phyloP scores from a whole-genome alignment of 129 eudicot genomes.

The Apium graveolens region DNA sequence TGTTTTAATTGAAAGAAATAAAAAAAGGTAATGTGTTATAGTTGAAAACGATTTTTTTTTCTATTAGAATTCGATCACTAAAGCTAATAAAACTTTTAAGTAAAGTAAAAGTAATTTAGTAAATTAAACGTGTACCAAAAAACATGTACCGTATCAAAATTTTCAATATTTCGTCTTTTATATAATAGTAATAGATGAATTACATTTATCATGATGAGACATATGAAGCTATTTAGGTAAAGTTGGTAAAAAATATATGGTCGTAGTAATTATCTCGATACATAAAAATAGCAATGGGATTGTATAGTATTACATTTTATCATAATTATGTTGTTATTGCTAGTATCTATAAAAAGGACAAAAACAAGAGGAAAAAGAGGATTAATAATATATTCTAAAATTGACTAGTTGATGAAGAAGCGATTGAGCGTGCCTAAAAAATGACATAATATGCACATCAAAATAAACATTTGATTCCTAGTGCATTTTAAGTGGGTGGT shows the following conservation, averaged over 20 bases:
- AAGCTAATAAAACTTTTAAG: too few species aligned
- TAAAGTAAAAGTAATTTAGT: too few species aligned
- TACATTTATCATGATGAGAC: not conserved
- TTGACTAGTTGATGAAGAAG: not conserved
- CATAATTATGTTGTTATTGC: too few species aligned
- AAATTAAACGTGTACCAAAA: too few species aligned
- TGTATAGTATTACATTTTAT: not conserved
- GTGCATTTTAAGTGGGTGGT: constrained; percentile 1
- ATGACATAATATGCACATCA: not conserved
- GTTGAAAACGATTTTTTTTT: too few species aligned
- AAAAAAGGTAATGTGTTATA: too few species aligned
- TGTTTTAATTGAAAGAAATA: too few species aligned
- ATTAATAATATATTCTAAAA: not conserved
- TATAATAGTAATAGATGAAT: too few species aligned
- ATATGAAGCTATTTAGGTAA: not conserved
- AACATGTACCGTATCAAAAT: too few species aligned
- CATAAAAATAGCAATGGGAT: not conserved
- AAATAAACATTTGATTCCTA: not conserved
- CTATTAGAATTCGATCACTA: too few species aligned
- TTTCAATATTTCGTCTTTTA: too few species aligned
- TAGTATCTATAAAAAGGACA: not conserved
- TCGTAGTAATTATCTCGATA: not conserved
- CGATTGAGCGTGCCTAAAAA: not conserved
- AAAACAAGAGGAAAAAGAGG: not conserved
- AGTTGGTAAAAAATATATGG: too few species aligned